These are phyloP conservation scores for Nadsonia fulvescens DNA, from an alignment of 805 yeast species.

Conservation along the genomic window DNA sequence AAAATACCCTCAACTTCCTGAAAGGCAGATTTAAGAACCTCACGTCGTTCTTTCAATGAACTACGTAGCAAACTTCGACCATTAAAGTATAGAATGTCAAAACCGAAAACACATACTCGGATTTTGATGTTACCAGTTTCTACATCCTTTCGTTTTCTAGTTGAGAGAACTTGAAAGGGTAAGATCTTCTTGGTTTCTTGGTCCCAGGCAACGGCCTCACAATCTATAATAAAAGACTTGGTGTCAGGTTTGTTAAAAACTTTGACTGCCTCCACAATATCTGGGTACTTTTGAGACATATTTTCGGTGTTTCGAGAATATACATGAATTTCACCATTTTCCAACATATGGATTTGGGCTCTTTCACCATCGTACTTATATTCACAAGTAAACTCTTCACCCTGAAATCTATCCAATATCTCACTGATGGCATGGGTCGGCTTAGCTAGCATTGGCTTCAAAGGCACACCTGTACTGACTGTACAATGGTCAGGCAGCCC, in stretches of 20 bases:
- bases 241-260: conserved; percentile 18
- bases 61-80: conserved; percentile 51
- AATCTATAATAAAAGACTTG: conserved; percentile 60
- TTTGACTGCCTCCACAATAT: conserved; percentile 52
- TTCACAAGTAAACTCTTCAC: conserved; percentile 79
- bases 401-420: conserved; percentile 74
- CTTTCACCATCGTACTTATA: conserved; percentile 97
- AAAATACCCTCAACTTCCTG: conserved; percentile 56
- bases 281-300: conserved; percentile 93
- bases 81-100: conserved; percentile 65
- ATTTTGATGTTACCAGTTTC: conserved; percentile 76
- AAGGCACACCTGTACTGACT: conserved; percentile 79
- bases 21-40: conserved; percentile 36
- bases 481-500: conserved; percentile 50
- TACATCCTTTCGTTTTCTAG: conserved; percentile 88
- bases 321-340: conserved; percentile 46
- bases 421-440: conserved; percentile 92
- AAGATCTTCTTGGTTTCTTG: conserved; percentile 54
- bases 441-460: conserved; percentile 96
- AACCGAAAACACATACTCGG: conserved; percentile 80
- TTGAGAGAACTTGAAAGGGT: conserved; percentile 85
- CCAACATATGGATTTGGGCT: conserved; percentile 74
- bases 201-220: conserved; percentile 98
- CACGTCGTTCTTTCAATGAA: conserved; percentile 55
- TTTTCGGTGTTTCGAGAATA: conserved; percentile 93